Base-by-base conservation (phyloP, 495 filamentous ascomycete species). In the Xylaria grammica region DNA sequence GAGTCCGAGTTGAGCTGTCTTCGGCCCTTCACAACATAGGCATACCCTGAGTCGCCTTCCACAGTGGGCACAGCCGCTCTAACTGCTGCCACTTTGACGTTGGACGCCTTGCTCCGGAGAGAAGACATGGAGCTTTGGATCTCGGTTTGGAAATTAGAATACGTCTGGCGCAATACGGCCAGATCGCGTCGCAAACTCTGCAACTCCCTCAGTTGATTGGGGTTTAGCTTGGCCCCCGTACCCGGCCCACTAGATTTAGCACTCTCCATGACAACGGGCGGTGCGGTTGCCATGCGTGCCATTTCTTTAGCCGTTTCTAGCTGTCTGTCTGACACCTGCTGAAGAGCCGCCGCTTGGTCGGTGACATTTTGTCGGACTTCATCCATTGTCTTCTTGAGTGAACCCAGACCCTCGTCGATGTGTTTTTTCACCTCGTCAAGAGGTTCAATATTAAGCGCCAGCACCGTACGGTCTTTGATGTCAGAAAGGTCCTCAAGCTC, bases 401-500 rank as follows among this genome's bases (percentile, higher is more conserved):
- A 87, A n/a, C 88, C 90, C 51, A 99, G 79, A 32, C 93, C 91
- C 61, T 98, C 94, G 67, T 99, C 95, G 65, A 99, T 92, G 72
- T 97, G 94, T 58, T 88, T 87, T 77, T 98, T 98, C 27, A 99
- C 94, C 73, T 99, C 95, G 75, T 98, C 96, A 22, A 99, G 82
- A n/a, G 86, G 86, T 68, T 99, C 95, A 13, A 98, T 85, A 71
- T 99, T 99, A 56, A 99, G 82, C 6, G 94, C 96, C 17, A 99
- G 82, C 0, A 99, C 96, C 3, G 92, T 91, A 27, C 94, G 87
- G 74, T 99, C 94, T 77, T 96, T 97, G 62, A 99, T 91, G 70
- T 99, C 95, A n/a, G 78, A 86, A 26, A 98, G 79, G 75, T 98
- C 95, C 73, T 99, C 95, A 38, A 99, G 79, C 74, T 98, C 95